Evolutionary conservation across 192 early-diverging fungal species (phyloP).

Genomic region (Rhizoclosmatium sp.): DNA sequence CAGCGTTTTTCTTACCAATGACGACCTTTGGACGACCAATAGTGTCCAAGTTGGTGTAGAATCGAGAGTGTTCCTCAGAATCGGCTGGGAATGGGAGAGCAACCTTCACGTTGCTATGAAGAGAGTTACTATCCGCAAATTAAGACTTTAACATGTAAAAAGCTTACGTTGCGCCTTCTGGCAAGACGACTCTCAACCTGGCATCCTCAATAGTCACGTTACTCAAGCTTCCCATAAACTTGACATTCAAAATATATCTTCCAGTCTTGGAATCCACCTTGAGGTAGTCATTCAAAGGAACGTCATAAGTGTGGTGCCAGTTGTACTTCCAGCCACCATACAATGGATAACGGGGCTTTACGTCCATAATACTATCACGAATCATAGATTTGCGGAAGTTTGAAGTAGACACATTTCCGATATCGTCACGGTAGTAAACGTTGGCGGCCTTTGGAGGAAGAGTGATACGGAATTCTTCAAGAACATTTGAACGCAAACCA

Average conservation of each 20-base stretch:
- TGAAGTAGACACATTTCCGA: constrained; percentile 98
- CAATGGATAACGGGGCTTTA: constrained; percentile 92
- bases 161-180: constrained; percentile 85
- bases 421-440: constrained; percentile 87
- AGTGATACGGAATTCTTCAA: constrained; percentile 58
- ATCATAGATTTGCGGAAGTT: constrained; percentile 44
- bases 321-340: constrained; percentile 98
- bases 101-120: constrained; percentile 71
- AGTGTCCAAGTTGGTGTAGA: constrained; percentile 89
- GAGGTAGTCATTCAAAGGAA: constrained; percentile 72
- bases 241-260: constrained; percentile 71
- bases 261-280: constrained; percentile 54
- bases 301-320: constrained; percentile 93
- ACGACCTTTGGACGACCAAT: constrained; percentile 85
- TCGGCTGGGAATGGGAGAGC: constrained; percentile 70
- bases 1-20: constrained; percentile 68
- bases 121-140: constrained; percentile 10
- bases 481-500: constrained; percentile 60
- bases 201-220: constrained; percentile 72
- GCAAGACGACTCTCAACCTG: constrained; percentile 79
- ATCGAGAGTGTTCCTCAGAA: constrained; percentile 51
- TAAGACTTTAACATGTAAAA: background rate
- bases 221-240: constrained; percentile 71
- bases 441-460: constrained; percentile 77
- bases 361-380: constrained; percentile 66